Conservation (phyloP, 352 stramenopile genomes). For the Peronosclerospora sorghi region DNA sequence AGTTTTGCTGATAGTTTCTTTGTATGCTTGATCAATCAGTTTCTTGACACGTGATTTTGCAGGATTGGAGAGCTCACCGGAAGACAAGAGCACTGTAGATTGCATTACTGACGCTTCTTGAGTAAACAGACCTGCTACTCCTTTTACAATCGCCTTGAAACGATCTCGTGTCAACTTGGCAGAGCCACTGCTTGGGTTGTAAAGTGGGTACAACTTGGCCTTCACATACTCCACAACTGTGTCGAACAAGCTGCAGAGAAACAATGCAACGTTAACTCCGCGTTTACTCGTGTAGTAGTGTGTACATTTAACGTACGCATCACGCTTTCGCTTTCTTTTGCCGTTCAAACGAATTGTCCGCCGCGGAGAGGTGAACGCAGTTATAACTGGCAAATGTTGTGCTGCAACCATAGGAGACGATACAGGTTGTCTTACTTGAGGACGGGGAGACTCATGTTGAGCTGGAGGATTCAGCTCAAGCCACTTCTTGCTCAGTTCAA, state of each 20-base stretch:
- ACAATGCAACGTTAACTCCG: slow-evolving; percentile 4
- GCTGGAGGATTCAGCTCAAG: slow-evolving; percentile 29
- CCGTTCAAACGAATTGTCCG: slow-evolving; percentile 14
- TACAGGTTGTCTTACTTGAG: slow-evolving; percentile 6
- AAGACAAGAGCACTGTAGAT: slow-evolving; percentile 32
- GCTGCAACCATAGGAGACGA: slow-evolving; percentile 7
- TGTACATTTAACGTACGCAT: slow-evolving; percentile 23
- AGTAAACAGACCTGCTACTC: slow-evolving; percentile 48
- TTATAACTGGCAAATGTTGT: slow-evolving; percentile 29
- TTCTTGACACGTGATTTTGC: slow-evolving; percentile 62
- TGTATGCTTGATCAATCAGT: slow-evolving; percentile 63
- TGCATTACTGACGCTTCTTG: slow-evolving; percentile 47
- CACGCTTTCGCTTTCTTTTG: slow-evolving; percentile 35
- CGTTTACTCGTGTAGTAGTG: too few species aligned
- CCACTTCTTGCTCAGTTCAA: slow-evolving; percentile 31
- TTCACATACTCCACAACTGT: slow-evolving; percentile 72
- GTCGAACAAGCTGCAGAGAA: slow-evolving; percentile 26
- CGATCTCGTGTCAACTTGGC: slow-evolving; percentile 57
- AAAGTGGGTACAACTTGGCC: slow-evolving; percentile 64
- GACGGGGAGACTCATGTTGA: slow-evolving; percentile 2
- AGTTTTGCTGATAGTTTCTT: slow-evolving; percentile 15
- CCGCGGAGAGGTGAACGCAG: slow-evolving; percentile 32
- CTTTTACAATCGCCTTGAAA: slow-evolving; percentile 73
- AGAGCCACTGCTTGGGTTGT: slow-evolving; percentile 41
- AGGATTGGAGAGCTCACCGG: slow-evolving; percentile 35